Conservation (phyloP, 2,329 filamentous ascomycete genomes). For the Aspergillaceae sp. region DNA sequence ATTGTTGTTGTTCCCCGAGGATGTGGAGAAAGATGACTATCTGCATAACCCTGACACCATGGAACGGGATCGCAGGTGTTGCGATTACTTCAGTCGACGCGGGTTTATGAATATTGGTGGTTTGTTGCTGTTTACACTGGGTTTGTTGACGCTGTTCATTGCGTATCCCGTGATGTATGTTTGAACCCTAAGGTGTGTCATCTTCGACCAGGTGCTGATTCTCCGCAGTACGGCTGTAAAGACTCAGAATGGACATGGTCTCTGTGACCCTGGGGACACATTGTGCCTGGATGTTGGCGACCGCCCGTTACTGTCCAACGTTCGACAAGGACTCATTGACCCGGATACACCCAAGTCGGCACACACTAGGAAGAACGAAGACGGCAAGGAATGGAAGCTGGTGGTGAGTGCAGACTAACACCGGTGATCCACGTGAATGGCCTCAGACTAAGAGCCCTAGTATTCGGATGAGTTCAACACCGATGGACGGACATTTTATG, state of each 20-base stretch:
- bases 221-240: constrained; percentile 49
- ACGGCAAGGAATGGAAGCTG: constrained; percentile 55
- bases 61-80: constrained; percentile 50
- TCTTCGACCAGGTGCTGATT: constrained; percentile 4
- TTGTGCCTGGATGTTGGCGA: constrained; percentile 45
- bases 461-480: constrained; percentile 66
- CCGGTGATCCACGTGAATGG: background rate
- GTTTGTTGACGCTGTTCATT: constrained; percentile 57
- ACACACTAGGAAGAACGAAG: constrained; percentile 46
- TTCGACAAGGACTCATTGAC: constrained; percentile 55
- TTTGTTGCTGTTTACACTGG: constrained; percentile 50
- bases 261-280: constrained; percentile 31
- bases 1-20: constrained; percentile 59
- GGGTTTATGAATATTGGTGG: constrained; percentile 58
- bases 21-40: constrained; percentile 65
- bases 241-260: constrained; percentile 22
- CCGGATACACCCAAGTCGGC: constrained; percentile 56
- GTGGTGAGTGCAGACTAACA: constrained; percentile 41
- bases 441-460: constrained; percentile 18
- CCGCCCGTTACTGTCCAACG: constrained; percentile 49
- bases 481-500: constrained; percentile 60
- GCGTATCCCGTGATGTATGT: constrained; percentile 61
- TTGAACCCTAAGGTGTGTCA: background rate
- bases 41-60: constrained; percentile 62
- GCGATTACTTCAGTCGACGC: constrained; percentile 57